Evolutionary conservation across 1,284 basidiomycete genomes (phyloP).

Genomic region (Meripilus lineatus): DNA sequence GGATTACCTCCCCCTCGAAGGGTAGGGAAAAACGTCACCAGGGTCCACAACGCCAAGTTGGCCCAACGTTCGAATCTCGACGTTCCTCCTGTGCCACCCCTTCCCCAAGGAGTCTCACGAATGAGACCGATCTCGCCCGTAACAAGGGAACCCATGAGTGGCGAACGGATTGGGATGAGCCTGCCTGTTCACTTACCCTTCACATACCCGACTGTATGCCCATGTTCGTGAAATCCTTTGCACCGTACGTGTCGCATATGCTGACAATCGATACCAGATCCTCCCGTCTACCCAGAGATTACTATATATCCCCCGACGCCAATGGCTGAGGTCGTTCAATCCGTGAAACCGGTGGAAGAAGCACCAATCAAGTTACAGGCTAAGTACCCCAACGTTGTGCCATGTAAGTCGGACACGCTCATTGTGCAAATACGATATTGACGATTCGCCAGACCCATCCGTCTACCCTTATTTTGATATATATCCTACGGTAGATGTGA

Average conservation of each 20-base stretch:
- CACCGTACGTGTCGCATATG: too few relatives aligned
- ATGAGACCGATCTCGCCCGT: constrained; percentile 1
- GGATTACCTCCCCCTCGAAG: too few relatives aligned
- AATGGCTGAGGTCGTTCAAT: too few relatives aligned
- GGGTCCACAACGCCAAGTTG: too few relatives aligned
- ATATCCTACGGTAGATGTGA: constrained; percentile 15
- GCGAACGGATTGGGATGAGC: constrained; percentile 5
- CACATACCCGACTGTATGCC: constrained; percentile 18
- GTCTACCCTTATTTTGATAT: constrained; percentile 36
- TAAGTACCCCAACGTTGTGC: too few relatives aligned
- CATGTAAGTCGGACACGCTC: too few relatives aligned
- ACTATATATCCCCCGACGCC: constrained; percentile 23
- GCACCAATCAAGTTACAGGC: too few relatives aligned
- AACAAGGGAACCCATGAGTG: neutral
- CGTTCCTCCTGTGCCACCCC: constrained; percentile 4
- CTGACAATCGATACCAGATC: constrained; percentile 15
- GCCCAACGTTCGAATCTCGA: too few relatives aligned
- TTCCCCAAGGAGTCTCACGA: constrained; percentile 1
- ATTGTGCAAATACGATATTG: neutral
- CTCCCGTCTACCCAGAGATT: constrained; percentile 25
- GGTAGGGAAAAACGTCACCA: too few relatives aligned
- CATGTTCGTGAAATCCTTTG: constrained; percentile 14
- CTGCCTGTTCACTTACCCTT: constrained; percentile 11
- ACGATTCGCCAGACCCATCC: constrained; percentile 16
- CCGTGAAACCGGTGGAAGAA: too few relatives aligned